phyloP scores from a whole-genome alignment of 257 asterid species.

The Verbena officinalis region DNA sequence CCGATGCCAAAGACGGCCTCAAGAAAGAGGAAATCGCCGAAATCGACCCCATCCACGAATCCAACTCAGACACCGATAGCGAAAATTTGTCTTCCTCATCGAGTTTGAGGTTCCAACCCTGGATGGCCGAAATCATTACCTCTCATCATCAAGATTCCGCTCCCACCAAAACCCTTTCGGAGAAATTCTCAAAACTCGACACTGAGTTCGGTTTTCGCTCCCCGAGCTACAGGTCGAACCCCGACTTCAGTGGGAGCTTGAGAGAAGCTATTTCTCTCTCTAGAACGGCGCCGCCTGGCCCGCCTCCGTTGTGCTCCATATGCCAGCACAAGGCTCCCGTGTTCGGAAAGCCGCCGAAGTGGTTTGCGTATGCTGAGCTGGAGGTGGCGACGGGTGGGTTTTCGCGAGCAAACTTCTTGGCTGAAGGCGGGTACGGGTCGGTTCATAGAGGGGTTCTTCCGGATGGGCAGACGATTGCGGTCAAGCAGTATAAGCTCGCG shows the following conservation, averaged over 20 bases:
- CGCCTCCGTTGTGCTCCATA: conserved; percentile 95
- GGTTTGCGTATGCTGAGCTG: conserved; percentile 83
- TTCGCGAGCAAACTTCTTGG: conserved; percentile 78
- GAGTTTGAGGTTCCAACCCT: conserved; percentile 87
- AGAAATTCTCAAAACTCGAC: conserved; percentile 65
- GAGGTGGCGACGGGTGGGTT: conserved; percentile 94
- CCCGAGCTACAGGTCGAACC: conserved; percentile 62
- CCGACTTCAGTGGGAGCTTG: conserved; percentile 68
- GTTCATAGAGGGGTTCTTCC: conserved; percentile 92
- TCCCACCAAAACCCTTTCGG: conserved; percentile 53
- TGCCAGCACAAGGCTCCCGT: conserved; percentile 95
- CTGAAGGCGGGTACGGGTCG: conserved; percentile 97
- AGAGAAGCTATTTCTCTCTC: conserved; percentile 81
- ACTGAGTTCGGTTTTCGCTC: conserved; percentile 60
- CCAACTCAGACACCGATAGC: conserved; percentile 75
- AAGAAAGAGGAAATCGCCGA: conserved; percentile 64
- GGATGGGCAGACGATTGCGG: conserved; percentile 91
- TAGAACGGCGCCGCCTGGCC: conserved; percentile 61
- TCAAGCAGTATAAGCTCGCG: conserved; percentile 95
- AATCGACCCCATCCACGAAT: conserved; percentile 45
- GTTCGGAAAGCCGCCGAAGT: conserved; percentile 93
- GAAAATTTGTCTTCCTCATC: conserved; percentile 78
- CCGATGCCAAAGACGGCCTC: conserved; percentile 43
- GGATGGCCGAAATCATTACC: conserved; percentile 69
- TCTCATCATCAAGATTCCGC: conserved; percentile 47